Percentiles rank a stretch among this genome's conserved stretches.
Conservation (phyloP, 306 rosid species). For the Alnus rubra region DNA sequence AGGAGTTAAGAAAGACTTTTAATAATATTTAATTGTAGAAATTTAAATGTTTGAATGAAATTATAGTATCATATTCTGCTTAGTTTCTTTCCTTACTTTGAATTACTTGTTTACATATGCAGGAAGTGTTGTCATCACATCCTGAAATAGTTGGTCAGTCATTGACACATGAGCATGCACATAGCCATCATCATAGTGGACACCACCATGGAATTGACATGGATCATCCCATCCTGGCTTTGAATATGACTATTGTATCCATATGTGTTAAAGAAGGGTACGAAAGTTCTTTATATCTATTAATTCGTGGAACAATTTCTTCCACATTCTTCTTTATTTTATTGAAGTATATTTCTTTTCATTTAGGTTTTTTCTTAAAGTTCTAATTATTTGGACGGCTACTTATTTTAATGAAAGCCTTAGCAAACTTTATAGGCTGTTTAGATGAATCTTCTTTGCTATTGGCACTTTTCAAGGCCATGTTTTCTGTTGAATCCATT, state of each 20-base stretch:
- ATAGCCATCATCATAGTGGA: constrained; percentile 52
- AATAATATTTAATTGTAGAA: constrained; percentile 19
- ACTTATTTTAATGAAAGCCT: not conserved
- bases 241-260: constrained; percentile 76
- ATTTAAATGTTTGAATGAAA: not conserved
- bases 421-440: not conserved
- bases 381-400: not conserved
- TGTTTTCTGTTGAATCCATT: not conserved
- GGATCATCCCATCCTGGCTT: constrained; percentile 79
- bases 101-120: constrained; percentile 29
- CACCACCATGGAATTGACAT: constrained; percentile 84
- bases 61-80: constrained; percentile 4
- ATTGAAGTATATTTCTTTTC: not conserved
- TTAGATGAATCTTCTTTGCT: not conserved
- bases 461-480: not conserved
- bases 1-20: constrained; percentile 7
- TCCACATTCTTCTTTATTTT: constrained; percentile 13
- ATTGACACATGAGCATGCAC: constrained; percentile 51
- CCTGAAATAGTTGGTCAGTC: constrained; percentile 66
- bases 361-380: not conserved
- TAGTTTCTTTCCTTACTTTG: constrained; percentile 17
- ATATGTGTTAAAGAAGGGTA: constrained; percentile 91
- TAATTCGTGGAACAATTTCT: constrained; percentile 10
- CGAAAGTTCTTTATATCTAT: constrained; percentile 18
- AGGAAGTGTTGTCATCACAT: constrained; percentile 63